Evolutionary conservation across 805 yeast species (phyloP).

Genomic region (Kurtzmaniella cleridarum): DNA sequence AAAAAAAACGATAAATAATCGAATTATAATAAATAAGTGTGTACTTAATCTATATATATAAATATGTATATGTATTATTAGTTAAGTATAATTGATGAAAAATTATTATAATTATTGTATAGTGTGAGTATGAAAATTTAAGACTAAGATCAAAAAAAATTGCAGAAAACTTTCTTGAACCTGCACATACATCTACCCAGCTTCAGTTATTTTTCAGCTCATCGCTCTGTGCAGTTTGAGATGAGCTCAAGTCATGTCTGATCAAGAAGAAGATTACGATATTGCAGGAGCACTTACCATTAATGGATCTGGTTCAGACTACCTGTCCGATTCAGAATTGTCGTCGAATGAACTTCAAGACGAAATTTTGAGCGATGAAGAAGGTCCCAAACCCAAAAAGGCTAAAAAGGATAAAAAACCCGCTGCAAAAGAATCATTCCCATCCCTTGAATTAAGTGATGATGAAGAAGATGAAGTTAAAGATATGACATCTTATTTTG

Average conservation of each 20-base stretch:
- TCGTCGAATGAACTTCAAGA: slow-evolving; percentile 43
- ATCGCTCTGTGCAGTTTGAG: not conserved
- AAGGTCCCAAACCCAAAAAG: slow-evolving; percentile 21
- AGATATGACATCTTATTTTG: slow-evolving; percentile 33
- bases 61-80: too few relatives aligned
- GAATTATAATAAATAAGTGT: too few relatives aligned
- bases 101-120: too few relatives aligned
- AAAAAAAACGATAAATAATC: too few relatives aligned
- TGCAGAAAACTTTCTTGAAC: too few relatives aligned
- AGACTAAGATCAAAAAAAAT: too few relatives aligned
- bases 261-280: slow-evolving; percentile 51
- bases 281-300: slow-evolving; percentile 58
- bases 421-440: slow-evolving; percentile 29
- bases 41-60: too few relatives aligned
- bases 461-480: slow-evolving; percentile 32
- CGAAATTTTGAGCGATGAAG: slow-evolving; percentile 49
- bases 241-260: slow-evolving; percentile 18
- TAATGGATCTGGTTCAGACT: slow-evolving; percentile 21
- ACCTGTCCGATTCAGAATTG: slow-evolving; percentile 15
- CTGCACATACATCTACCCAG: not conserved
- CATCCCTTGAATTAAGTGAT: slow-evolving; percentile 49
- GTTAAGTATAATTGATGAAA: too few relatives aligned
- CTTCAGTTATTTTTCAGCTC: slow-evolving; percentile 3
- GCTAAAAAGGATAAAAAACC: slow-evolving; percentile 13
- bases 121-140: too few relatives aligned